Conservation (phyloP, 164 flowering plant species). For the Sedum album region DNA sequence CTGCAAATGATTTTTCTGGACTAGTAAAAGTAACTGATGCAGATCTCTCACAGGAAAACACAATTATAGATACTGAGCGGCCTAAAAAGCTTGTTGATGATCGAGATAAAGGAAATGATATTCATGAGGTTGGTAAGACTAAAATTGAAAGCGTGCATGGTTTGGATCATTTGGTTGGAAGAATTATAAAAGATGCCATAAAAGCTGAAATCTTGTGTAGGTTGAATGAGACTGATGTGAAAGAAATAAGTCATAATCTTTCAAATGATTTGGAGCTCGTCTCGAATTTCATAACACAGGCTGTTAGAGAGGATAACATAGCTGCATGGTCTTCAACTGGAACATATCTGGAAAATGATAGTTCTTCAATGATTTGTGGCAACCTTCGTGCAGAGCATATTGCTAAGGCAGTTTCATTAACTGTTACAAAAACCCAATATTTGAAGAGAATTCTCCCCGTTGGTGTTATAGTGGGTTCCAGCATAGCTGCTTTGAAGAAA, state of each 20-base stretch:
- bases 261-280: conserved; percentile 53
- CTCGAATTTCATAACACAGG: conserved; percentile 52
- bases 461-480: conserved; percentile 76
- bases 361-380: conserved; percentile 13
- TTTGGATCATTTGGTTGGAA: conserved; percentile 29
- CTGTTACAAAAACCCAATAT: conserved; percentile 39
- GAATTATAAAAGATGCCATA: conserved; percentile 40
- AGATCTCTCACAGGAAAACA: conserved; percentile 57
- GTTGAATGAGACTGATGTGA: conserved; percentile 34
- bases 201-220: conserved; percentile 68
- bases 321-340: conserved; percentile 12
- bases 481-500: conserved; percentile 65
- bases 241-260: conserved; percentile 41
- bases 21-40: conserved; percentile 20
- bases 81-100: conserved; percentile 27
- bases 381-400: conserved; percentile 29
- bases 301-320: conserved; percentile 22
- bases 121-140: conserved; percentile 15
- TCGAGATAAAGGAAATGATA: conserved; percentile 15
- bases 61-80: conserved; percentile 43
- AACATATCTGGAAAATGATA: conserved; percentile 11
- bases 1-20: conserved; percentile 15
- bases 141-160: conserved; percentile 17
- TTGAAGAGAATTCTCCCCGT: conserved; percentile 64
- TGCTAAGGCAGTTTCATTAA: conserved; percentile 43